Evolutionary conservation across 2,329 filamentous ascomycete species (phyloP), one percentile per base, ranked within the genome.

Genomic region (Botrytis pseudocinerea): DNA sequence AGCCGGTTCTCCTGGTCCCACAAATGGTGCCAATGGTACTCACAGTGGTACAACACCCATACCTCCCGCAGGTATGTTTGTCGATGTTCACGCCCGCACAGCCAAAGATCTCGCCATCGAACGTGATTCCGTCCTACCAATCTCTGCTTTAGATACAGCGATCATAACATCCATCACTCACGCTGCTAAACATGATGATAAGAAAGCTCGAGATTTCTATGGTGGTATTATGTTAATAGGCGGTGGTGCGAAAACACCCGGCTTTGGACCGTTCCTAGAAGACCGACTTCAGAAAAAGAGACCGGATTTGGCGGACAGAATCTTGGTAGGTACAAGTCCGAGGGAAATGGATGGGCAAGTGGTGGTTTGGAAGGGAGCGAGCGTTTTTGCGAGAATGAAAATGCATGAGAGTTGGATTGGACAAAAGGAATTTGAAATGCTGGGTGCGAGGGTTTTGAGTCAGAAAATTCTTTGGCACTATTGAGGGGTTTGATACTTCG

Each of bases 371-470:
- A 99, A 99, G 87, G 96, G 96, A 6, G 96, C 93, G 0, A 97
- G 94, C 81, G 95, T 99, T 25, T 99, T 98, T 85, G 95, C 94
- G 4, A 84, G 98, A 78, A 89, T 91, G 74, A 85, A 85, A 63
- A 95, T 94, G 25, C 98, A 98, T 83, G 96, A 99, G 82, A 96
- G 92, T 79, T 99, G 96, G 96, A 93, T 98, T 80, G 92, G 91
- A 22, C 89, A 90, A 64, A 86, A 92, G 78, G 95, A 98, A 85
- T 98, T 95, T 83, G 94, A 98, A 84, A 89, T 93, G 74, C 82
- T 98, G 71, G 95, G 95, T 4, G 88, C 90, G 74, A 88, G 96
- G 79, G 87, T 95, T 74, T 84, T 99, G 81, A 93, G 94, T 77
- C 93, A 96, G 83, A 97, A 97, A 86, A 88, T 90, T 38, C 72